Evolutionary conservation across 2,329 filamentous ascomycete genomes (phyloP).

Genomic region (Alternaria conjuncta): DNA sequence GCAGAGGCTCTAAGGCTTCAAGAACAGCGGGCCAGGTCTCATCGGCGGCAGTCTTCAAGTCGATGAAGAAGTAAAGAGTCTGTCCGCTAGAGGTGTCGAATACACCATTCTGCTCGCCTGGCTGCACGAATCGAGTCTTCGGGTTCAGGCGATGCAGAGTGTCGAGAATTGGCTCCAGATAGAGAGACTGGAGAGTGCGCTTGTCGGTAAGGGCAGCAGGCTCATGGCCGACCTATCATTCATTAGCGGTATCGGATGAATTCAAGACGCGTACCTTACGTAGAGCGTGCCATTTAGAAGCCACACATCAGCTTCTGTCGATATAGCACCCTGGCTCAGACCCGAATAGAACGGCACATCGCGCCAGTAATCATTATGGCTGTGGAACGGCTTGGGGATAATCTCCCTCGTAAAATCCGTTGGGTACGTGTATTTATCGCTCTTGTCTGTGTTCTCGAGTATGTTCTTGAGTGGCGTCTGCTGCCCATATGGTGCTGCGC

Average conservation of each 20-base stretch:
- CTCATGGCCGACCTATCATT: slow-evolving; percentile 62
- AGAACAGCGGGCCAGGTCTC: slow-evolving; percentile 64
- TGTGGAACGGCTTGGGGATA: slow-evolving; percentile 63
- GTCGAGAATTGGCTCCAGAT: slow-evolving; percentile 65
- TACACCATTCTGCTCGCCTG: slow-evolving; percentile 63
- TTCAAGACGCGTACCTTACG: slow-evolving; percentile 45
- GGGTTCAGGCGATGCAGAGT: slow-evolving; percentile 64
- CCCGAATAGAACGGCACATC: slow-evolving; percentile 58
- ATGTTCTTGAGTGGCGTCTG: slow-evolving; percentile 60
- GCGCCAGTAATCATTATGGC: slow-evolving; percentile 67
- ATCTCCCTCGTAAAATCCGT: slow-evolving; percentile 67
- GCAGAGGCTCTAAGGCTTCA: slow-evolving; percentile 63
- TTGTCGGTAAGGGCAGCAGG: slow-evolving; percentile 57
- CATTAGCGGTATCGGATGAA: background rate
- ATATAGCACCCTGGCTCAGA: slow-evolving; percentile 63
- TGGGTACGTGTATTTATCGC: slow-evolving; percentile 63
- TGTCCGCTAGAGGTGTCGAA: slow-evolving; percentile 65
- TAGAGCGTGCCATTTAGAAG: slow-evolving; percentile 62
- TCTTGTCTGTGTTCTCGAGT: slow-evolving; percentile 60
- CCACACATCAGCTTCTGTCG: slow-evolving; percentile 68
- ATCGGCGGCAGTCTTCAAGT: slow-evolving; percentile 65
- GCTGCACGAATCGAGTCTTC: slow-evolving; percentile 54
- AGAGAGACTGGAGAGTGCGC: slow-evolving; percentile 64
- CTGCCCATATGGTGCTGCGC: slow-evolving; percentile 47
- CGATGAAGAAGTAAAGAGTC: slow-evolving; percentile 70